phyloP scores from a whole-genome alignment of 1,284 basidiomycete genomes.

The Ganoderma meredithae region DNA sequence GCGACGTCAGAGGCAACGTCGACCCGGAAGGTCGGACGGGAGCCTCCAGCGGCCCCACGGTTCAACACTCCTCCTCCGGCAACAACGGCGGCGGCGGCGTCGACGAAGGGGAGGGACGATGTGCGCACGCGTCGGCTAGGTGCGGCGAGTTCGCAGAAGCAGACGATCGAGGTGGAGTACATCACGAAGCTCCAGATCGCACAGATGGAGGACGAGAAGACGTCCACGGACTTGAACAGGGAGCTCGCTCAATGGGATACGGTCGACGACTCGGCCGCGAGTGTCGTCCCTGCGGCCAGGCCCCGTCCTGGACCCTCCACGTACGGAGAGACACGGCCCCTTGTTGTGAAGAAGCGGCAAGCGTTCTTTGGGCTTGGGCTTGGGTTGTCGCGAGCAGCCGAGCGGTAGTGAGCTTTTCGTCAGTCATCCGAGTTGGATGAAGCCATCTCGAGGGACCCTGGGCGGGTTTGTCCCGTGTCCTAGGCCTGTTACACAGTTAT shows the following conservation, averaged over 20 bases:
- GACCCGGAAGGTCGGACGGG: neutral
- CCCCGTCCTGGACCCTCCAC: neutral
- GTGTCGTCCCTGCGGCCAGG: neutral
- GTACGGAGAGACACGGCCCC: neutral
- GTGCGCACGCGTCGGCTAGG: too few relatives aligned
- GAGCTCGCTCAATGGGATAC: neutral
- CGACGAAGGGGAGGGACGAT: neutral
- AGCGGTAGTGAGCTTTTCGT: neutral
- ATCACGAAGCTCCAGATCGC: neutral
- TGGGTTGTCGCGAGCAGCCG: neutral
- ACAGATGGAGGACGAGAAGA: slow-evolving; percentile 5
- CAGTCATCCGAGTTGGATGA: too few relatives aligned
- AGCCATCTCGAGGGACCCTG: neutral
- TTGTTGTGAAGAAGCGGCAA: neutral
- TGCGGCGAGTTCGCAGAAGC: too few relatives aligned
- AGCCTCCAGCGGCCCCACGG: neutral
- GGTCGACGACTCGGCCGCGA: neutral
- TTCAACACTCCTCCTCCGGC: too few relatives aligned
- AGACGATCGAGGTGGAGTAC: slow-evolving; percentile 1
- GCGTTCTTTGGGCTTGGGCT: neutral
- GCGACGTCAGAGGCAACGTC: neutral
- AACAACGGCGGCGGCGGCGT: too few relatives aligned
- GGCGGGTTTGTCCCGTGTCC: neutral
- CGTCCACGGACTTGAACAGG: neutral
- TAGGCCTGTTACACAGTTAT: neutral